Evolutionary conservation across 805 yeast genomes (phyloP).

Genomic region (Monosporozyma unispora): DNA sequence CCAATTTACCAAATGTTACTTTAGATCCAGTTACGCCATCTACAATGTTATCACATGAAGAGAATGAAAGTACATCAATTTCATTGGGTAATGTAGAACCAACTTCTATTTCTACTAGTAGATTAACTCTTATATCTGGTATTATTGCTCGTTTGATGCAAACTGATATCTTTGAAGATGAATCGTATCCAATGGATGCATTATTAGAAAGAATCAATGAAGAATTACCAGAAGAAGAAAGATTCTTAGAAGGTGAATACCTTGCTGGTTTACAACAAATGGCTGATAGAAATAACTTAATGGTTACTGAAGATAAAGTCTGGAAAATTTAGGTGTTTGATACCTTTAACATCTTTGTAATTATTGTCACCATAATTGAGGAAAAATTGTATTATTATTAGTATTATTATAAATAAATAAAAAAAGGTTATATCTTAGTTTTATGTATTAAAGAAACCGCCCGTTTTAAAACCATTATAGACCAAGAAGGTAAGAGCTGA

Average conservation of each 20-base stretch:
- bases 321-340: slow-evolving; percentile 33
- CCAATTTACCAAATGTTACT: slow-evolving; percentile 16
- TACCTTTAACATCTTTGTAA: neutral
- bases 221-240: slow-evolving; percentile 40
- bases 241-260: slow-evolving; percentile 37
- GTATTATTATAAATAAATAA: neutral
- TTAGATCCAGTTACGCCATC: slow-evolving; percentile 5
- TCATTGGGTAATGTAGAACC: slow-evolving; percentile 13
- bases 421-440: neutral
- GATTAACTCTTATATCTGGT: slow-evolving; percentile 40
- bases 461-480: neutral
- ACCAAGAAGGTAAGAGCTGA: too few species aligned
- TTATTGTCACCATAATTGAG: neutral
- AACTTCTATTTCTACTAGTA: slow-evolving; percentile 40
- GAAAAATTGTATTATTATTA: neutral
- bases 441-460: neutral
- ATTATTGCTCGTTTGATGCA: slow-evolving; percentile 40
- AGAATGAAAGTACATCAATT: slow-evolving; percentile 14
- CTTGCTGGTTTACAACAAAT: slow-evolving; percentile 36
- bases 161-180: slow-evolving; percentile 37
- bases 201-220: slow-evolving; percentile 37
- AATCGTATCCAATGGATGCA: slow-evolving; percentile 33
- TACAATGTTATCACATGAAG: slow-evolving; percentile 4
- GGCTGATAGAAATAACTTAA: slow-evolving; percentile 38
- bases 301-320: slow-evolving; percentile 41